Base-by-base conservation (phyloP, 208 protist species). In the Acanthamoeba triangularis region DNA sequence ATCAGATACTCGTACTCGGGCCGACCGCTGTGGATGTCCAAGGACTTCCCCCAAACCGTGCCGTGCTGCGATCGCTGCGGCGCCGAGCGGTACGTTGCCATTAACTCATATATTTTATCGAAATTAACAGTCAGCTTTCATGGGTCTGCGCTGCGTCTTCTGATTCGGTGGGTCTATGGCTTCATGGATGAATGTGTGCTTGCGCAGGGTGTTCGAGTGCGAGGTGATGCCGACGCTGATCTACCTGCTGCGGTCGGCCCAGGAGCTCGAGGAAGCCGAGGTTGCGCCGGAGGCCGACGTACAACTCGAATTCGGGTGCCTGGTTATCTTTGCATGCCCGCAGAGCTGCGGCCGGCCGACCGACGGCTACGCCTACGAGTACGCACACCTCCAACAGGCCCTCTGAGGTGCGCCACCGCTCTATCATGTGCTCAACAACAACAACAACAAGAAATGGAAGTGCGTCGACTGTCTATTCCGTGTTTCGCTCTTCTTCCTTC, bases 221-320 rank as follows among this genome's bases (percentile, higher is more conserved):
- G 69, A 80, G 69, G 69, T 80, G 69, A 80, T 80, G 69, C 69
- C 69, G 14, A 80, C 69, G 35, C 69, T 80, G 30, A 80, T 80
- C 69, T 80, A 80, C 69, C 37, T 80, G 30, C 33, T 80, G 35
- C 69, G 69, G 37, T 33, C 69, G 37, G 69, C 69, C 0, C 69
- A 80, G 37, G 69, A 80, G 37, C 33, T 44, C 37, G 69, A 80
- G 20, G 69, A 7, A 5, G 69, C 0, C 18, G 35, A 80, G 37
- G 33, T 56, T 4, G 16, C 61, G 28, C 61, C 61, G 37, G 25
- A 23, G 69, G n/a, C 65, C 25, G 69, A 80, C 69, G 69, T 80
- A 4, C 69, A 80, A n/a, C 69, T 80, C 33, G 69, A 80, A 13
- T 80, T 80, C 14, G 69, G 69, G 6, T 80, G 69, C 37, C 28